phyloP scores from a whole-genome alignment of 441 rosid genomes.

The Adansonia grandidieri region DNA sequence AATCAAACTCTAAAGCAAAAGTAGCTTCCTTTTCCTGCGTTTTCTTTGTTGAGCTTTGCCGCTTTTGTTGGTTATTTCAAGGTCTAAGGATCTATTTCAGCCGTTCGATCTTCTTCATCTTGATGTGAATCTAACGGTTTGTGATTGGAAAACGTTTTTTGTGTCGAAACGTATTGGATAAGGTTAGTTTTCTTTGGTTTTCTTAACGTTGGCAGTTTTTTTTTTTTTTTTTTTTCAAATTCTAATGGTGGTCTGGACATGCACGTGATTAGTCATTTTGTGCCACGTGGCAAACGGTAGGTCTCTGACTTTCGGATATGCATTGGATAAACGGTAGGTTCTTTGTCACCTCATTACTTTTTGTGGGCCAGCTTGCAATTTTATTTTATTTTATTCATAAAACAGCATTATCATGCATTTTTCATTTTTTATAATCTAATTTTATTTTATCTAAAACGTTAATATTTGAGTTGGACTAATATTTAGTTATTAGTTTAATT shows the following conservation, averaged over 20 bases:
- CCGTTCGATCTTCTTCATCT: constrained; percentile 38
- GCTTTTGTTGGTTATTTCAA: constrained; percentile 23
- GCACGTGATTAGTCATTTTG: background rate
- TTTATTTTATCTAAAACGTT: background rate
- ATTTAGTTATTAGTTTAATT: background rate
- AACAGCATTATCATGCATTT: background rate
- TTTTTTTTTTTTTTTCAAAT: background rate
- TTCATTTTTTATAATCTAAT: background rate
- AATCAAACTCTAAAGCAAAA: background rate
- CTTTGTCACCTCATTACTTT: background rate
- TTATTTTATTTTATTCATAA: background rate
- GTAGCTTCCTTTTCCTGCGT: background rate
- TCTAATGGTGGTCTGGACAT: constrained; percentile 23
- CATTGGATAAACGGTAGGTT: constrained; percentile 26
- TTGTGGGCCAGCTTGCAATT: background rate
- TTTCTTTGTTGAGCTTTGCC: background rate
- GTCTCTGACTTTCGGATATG: constrained; percentile 23
- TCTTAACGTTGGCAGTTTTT: background rate
- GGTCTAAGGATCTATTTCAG: background rate
- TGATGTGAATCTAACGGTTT: constrained; percentile 40
- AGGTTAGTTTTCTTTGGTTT: constrained; percentile 22
- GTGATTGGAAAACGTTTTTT: background rate
- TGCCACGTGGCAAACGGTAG: constrained; percentile 34
- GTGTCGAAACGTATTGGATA: constrained; percentile 36
- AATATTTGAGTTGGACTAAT: background rate